Percentiles rank a stretch among this genome's conserved stretches.
Conservation (phyloP, 257 asterid genomes). For the Buddleja alternifolia region DNA sequence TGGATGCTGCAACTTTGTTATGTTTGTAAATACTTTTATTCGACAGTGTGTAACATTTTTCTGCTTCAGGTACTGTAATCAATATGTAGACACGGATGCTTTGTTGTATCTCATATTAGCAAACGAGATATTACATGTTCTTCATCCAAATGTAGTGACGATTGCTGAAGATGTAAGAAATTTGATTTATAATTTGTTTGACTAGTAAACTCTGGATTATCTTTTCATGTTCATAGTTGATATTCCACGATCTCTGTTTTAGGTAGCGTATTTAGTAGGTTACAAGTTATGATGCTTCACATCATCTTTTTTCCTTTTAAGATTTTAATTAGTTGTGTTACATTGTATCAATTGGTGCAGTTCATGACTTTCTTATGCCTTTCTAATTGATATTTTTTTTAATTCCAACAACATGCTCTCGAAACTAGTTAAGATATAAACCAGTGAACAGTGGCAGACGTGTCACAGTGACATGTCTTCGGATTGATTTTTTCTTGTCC, state of each 20-base stretch:
- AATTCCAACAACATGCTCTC: slow-evolving; percentile 4
- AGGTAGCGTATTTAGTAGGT: slow-evolving; percentile 7
- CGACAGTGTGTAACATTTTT: slow-evolving; percentile 23
- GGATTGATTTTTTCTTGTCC: neutral
- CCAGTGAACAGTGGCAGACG: neutral
- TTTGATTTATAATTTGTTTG: slow-evolving; percentile 11
- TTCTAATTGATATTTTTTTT: slow-evolving; percentile 17
- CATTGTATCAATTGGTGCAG: neutral
- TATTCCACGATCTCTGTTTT: slow-evolving; percentile 16
- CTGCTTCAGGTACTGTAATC: slow-evolving; percentile 86
- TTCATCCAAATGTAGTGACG: slow-evolving; percentile 87
- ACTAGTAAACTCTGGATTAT: neutral
- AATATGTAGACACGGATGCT: slow-evolving; percentile 95
- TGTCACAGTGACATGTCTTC: slow-evolving; percentile 14
- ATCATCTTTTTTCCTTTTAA: slow-evolving; percentile 18
- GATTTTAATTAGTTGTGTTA: slow-evolving; percentile 19
- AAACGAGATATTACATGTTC: slow-evolving; percentile 81
- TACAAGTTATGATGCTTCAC: slow-evolving; percentile 17
- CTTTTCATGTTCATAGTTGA: slow-evolving; percentile 3
- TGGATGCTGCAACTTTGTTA: slow-evolving; percentile 4
- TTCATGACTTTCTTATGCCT: slow-evolving; percentile 17
- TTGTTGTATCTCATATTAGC: slow-evolving; percentile 82
- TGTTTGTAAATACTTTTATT: slow-evolving; percentile 20
- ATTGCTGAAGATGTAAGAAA: slow-evolving; percentile 96
- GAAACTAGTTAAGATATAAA: slow-evolving; percentile 11